phyloP scores from a whole-genome alignment of 2,329 filamentous ascomycete species.

The Triangularia verruculosa region DNA sequence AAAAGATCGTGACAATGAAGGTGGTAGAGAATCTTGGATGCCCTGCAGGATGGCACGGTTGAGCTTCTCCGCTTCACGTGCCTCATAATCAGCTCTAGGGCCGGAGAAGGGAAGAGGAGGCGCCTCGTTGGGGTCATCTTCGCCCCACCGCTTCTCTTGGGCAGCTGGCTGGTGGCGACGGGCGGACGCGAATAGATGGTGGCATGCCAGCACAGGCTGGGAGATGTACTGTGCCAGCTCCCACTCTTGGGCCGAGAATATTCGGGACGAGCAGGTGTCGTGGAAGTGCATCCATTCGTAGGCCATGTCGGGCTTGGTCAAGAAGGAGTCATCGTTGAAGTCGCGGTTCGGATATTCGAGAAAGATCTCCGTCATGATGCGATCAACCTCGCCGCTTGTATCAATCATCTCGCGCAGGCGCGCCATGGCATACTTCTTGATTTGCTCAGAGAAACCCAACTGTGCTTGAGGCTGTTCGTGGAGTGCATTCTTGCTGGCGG shows the following conservation, averaged over 20 bases:
- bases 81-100: slow-evolving; percentile 75
- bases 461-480: slow-evolving; percentile 57
- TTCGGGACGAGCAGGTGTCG: slow-evolving; percentile 72
- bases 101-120: slow-evolving; percentile 74
- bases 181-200: slow-evolving; percentile 81
- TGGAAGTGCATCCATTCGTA: slow-evolving; percentile 98
- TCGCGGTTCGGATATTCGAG: slow-evolving; percentile 79
- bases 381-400: slow-evolving; percentile 73
- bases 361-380: slow-evolving; percentile 81
- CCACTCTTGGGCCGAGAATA: slow-evolving; percentile 88
- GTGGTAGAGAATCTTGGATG: slow-evolving; percentile 69
- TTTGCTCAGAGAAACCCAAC: slow-evolving; percentile 69
- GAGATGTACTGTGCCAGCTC: slow-evolving; percentile 85
- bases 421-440: slow-evolving; percentile 69
- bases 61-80: slow-evolving; percentile 75
- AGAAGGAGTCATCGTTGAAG: slow-evolving; percentile 88
- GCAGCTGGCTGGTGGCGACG: slow-evolving; percentile 45
- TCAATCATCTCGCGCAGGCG: slow-evolving; percentile 73
- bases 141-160: slow-evolving; percentile 44
- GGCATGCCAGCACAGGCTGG: slow-evolving; percentile 83
- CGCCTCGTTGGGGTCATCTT: slow-evolving; percentile 46
- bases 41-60: slow-evolving; percentile 71
- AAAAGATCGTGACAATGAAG: slow-evolving; percentile 72
- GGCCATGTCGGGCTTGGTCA: slow-evolving; percentile 81
- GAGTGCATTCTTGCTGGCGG: slow-evolving; percentile 41